Evolutionary conservation across 2,329 filamentous ascomycete genomes (phyloP).

Genomic region (Penicillium decumbens): DNA sequence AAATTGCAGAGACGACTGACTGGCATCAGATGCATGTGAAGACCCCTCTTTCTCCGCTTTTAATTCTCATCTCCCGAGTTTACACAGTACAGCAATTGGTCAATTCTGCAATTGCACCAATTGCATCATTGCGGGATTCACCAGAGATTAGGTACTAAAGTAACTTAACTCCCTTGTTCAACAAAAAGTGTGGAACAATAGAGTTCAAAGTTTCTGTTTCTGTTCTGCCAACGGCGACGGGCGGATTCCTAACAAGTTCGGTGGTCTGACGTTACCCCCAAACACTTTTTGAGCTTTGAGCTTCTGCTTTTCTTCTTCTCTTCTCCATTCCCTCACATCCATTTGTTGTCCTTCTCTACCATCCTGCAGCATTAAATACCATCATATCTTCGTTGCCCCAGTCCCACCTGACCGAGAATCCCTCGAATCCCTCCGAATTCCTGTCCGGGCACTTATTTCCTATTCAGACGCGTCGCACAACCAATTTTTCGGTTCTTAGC

Average conservation of each 20-base stretch:
- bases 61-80: no score
- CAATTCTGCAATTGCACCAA: no score
- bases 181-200: neutral
- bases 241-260: conserved; percentile 5
- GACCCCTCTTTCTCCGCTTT: conserved; percentile 16
- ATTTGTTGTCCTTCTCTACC: neutral
- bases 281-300: conserved; percentile 8
- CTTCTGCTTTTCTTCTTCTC: neutral
- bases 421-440: neutral
- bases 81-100: no score
- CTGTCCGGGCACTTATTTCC: conserved; percentile 3
- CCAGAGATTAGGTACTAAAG: no score
- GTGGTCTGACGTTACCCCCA: conserved; percentile 7
- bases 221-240: neutral
- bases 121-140: no score
- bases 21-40: conserved; percentile 13
- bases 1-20: neutral
- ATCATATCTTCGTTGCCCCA: neutral
- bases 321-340: neutral
- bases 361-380: neutral
- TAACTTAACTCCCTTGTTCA: neutral
- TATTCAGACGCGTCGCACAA: conserved; percentile 7
- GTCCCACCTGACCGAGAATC: neutral
- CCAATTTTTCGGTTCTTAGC: neutral
- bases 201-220: neutral